Conservation (phyloP, 2,329 filamentous ascomycete genomes). For the Ustilaginoidea virens region DNA sequence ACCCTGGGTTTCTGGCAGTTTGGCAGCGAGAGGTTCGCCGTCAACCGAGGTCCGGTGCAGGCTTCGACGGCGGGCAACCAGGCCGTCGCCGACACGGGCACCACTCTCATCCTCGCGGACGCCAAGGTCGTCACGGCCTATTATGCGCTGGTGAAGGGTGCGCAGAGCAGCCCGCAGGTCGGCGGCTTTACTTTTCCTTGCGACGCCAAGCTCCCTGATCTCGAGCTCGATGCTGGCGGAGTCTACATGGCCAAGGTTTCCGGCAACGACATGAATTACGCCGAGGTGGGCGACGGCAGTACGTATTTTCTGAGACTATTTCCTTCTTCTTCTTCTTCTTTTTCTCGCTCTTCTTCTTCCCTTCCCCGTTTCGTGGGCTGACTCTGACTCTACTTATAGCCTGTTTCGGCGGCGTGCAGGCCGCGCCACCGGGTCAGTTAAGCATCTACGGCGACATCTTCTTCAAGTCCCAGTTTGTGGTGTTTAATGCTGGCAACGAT, state of each 20-base stretch:
- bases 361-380: too few species aligned
- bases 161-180: conserved; percentile 16
- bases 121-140: conserved; percentile 31
- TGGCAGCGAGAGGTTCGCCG: conserved; percentile 9
- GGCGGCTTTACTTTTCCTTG: conserved; percentile 32
- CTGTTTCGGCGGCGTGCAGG: conserved; percentile 56
- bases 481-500: conserved; percentile 40
- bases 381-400: too few species aligned
- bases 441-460: conserved; percentile 50
- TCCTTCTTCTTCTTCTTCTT: not conserved
- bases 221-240: conserved; percentile 39
- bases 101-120: conserved; percentile 46
- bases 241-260: conserved; percentile 39
- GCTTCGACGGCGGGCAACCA: conserved; percentile 26
- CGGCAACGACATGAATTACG: conserved; percentile 38
- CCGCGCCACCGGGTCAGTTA: conserved; percentile 31
- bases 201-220: conserved; percentile 26
- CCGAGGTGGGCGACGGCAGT: conserved; percentile 33
- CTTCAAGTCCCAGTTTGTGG: conserved; percentile 46
- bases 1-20: conserved; percentile 48
- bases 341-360: not conserved
- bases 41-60: conserved; percentile 7
- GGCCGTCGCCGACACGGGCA: conserved; percentile 40
- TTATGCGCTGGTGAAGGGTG: conserved; percentile 26
- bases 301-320: too few species aligned